Evolutionary conservation across 768 basidiomycete species (phyloP).

Genomic region (Mycena venus): DNA sequence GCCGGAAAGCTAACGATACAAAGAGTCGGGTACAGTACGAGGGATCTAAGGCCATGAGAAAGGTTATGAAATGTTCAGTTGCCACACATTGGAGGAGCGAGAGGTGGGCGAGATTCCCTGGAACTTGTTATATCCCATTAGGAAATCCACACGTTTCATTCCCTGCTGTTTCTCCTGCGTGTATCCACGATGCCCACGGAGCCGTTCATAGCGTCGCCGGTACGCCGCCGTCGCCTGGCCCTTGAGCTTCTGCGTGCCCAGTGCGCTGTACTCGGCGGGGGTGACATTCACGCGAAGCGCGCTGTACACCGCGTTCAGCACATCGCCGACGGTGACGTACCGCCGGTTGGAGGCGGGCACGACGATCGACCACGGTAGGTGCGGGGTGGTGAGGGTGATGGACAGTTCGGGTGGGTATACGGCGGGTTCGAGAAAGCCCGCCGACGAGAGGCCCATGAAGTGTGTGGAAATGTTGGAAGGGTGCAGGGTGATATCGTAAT

Average conservation of each 20-base stretch:
- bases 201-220: conserved; percentile 10
- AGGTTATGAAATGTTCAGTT: conserved; percentile 6
- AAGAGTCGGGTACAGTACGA: background rate
- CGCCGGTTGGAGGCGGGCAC: background rate
- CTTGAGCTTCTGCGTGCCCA: conserved; percentile 9
- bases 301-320: background rate
- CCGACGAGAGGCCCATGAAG: background rate
- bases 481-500: conserved; percentile 10
- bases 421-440: conserved; percentile 5
- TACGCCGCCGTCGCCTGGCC: background rate
- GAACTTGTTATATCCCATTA: conserved; percentile 19
- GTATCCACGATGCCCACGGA: background rate
- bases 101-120: conserved; percentile 2
- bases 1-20: background rate
- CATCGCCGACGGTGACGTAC: conserved; percentile 16
- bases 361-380: conserved; percentile 18
- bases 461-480: background rate
- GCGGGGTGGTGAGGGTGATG: conserved; percentile 10
- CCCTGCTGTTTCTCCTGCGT: conserved; percentile 4
- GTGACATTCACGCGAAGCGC: conserved; percentile 6
- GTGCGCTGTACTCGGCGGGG: conserved; percentile 5
- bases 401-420: conserved; percentile 2
- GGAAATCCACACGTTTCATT: conserved; percentile 17
- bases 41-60: background rate
- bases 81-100: background rate